Conservation (phyloP, 805 yeast species). For the Lachancea fermentati region DNA sequence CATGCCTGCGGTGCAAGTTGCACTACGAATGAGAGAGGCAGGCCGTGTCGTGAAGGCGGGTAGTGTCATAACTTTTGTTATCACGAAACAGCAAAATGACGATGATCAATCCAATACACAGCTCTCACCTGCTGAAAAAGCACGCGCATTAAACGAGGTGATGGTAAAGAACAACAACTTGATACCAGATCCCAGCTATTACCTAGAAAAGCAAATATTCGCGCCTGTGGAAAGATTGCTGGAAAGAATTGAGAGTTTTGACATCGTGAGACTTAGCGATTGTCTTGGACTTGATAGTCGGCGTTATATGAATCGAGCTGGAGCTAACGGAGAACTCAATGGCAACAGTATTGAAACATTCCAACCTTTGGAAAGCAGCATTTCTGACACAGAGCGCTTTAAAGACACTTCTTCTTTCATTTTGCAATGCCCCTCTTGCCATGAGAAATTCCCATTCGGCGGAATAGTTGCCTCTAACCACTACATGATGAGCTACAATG, state of each 20-base stretch:
- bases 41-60: conserved; percentile 89
- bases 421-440: conserved; percentile 58
- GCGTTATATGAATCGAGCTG: conserved; percentile 43
- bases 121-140: conserved; percentile 64
- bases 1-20: conserved; percentile 90
- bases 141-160: conserved; percentile 75
- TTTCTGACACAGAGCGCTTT: conserved; percentile 79
- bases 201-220: conserved; percentile 81
- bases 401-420: conserved; percentile 51
- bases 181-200: conserved; percentile 69
- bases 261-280: conserved; percentile 68
- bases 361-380: conserved; percentile 74
- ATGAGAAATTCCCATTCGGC: conserved; percentile 54
- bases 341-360: conserved; percentile 37
- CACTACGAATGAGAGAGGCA: conserved; percentile 67
- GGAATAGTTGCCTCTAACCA: conserved; percentile 65
- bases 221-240: conserved; percentile 87
- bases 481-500: conserved; percentile 58
- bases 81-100: conserved; percentile 45
- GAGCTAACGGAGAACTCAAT: conserved; percentile 22
- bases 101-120: conserved; percentile 27
- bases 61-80: conserved; percentile 81
- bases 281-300: conserved; percentile 73
- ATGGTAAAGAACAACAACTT: conserved; percentile 44
- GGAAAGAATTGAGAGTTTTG: conserved; percentile 82